Evolutionary conservation across 2,329 filamentous ascomycete genomes (phyloP), one percentile per base, ranked within the genome.

Genomic region (Diplodia scrobiculata): DNA sequence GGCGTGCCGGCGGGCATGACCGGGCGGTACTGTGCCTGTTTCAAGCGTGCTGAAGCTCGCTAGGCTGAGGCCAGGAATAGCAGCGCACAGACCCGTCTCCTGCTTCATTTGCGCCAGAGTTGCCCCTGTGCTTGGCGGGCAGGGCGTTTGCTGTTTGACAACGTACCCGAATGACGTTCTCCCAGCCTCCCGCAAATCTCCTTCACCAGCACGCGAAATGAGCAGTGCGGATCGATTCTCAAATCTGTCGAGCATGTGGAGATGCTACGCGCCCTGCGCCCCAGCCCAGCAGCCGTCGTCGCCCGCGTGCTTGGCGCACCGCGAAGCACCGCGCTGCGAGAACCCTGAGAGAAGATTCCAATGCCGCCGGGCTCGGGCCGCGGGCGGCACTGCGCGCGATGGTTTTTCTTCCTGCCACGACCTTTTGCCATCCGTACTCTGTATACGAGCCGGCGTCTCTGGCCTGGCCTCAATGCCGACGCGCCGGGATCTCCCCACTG

Each of bases 151-250:
- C 29, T 60, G 55, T 60, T 60, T 60, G 55, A 60, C 55, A 60
- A 60, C 55, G 55, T 60, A 60, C 45, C 55, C 55, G 36, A 60
- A 63, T 63, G 59, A 63, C 59, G 59, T 63, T 63, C 59, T 52
- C 59, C 59, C 59, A 63, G 59, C 59, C 59, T 63, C 59, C 45
- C 59, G 48, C 59, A 63, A 63, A 63, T 63, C 59, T 63, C 59
- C 48, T 47, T 60, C 55, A 47, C 55, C 55, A 60, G 55, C 55
- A 60, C 59, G 59, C 59, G 59, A 63, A 63, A 63, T 63, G 59
- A 63, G 59, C 55, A 32, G 55, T 60, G 55, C 55, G 55, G 38
- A 60, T 60, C 55, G 45, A 27, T 41, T 47, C 38, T 60, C 38
- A 27, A 60, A 47, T 60, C 55, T 25, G 38, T 60, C 45, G 55